Evolutionary conservation across 371 early-diverging fungal genomes (phyloP), one percentile per base, ranked within the genome.

Genomic region (Rhizopus arrhizus): DNA sequence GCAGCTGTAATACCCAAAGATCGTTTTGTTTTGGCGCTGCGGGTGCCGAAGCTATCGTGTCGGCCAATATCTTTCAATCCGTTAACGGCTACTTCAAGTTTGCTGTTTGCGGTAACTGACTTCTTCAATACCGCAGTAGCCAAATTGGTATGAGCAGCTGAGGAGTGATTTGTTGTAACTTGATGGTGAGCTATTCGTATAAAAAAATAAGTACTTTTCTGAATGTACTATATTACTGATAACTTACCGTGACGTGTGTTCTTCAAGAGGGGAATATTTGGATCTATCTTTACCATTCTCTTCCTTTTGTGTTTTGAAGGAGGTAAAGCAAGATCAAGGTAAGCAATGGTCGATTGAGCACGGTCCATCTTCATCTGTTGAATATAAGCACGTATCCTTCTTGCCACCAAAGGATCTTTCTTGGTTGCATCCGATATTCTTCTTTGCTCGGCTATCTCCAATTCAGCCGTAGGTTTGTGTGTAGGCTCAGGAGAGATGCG

Each of bases 1-100:
- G 73, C 68, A 33, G 80, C 75, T 38, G 85, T 65, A 45, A 79
- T 64, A 41, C 85, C 64, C 67, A 80, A 47, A 6, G 79, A 63
- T 61, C 82, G 59, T 56, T 74, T 56, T 41, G 75, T 50, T 59
- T 70, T 64, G 0, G 66, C 53, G 50, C 51, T 59, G 13, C 60
- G 59, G 2, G 61, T 54, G 10, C 57, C 68, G 34, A 62, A 62
- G n/a, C 54, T 52, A 32, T 28, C 58, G 42, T 48, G 64, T 15
- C 50, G 60, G 4, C 43, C 65, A 58, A 48, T 53, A 28, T 15
- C 57, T 13, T 41, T 32, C 11, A 58, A 13, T 7, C 41, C 13
- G 12, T 33, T 46, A 13, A 35, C 47, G 5, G 48, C 29, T 2
- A 15, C 49, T 4, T 45, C 38, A 6, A 56, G 43, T 38, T 57